Evolutionary conservation across 192 early-diverging fungal genomes (phyloP).

Genomic region (Gaertneriomyces semiglobifer): DNA sequence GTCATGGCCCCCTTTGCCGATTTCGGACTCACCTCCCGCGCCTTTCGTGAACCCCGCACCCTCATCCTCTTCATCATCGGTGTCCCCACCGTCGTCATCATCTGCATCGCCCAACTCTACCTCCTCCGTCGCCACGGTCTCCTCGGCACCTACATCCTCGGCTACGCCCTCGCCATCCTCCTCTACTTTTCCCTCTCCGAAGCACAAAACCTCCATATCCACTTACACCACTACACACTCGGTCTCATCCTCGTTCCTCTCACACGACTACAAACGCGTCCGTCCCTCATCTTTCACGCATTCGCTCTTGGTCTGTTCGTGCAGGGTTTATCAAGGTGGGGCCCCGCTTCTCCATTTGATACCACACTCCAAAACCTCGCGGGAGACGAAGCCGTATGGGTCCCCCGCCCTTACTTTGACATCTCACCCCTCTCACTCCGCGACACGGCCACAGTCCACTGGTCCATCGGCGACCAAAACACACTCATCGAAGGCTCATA

Average conservation of each 20-base stretch:
- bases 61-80: slow-evolving; percentile 20
- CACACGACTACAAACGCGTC: slow-evolving; percentile 20
- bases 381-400: slow-evolving; percentile 16
- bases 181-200: slow-evolving; percentile 32
- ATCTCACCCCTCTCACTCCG: slow-evolving; percentile 2
- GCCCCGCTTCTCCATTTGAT: slow-evolving; percentile 35
- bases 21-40: slow-evolving; percentile 29
- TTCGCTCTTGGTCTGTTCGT: slow-evolving; percentile 19
- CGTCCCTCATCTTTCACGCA: slow-evolving; percentile 18
- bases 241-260: slow-evolving; percentile 24
- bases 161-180: slow-evolving; percentile 16
- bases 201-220: slow-evolving; percentile 22
- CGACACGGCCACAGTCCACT: slow-evolving; percentile 16
- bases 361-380: slow-evolving; percentile 30
- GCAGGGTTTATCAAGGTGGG: slow-evolving; percentile 33
- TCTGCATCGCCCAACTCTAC: slow-evolving; percentile 17
- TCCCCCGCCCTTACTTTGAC: slow-evolving; percentile 15
- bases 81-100: slow-evolving; percentile 16
- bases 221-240: slow-evolving; percentile 32
- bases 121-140: slow-evolving; percentile 26
- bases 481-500: slow-evolving; percentile 16
- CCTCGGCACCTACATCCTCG: slow-evolving; percentile 23
- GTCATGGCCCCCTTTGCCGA: slow-evolving; percentile 21
- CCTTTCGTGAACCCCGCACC: slow-evolving; percentile 26
- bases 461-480: slow-evolving; percentile 2